Percentiles rank a stretch among this genome's conserved stretches.
Conservation (phyloP, 331 rosid genomes). For the Acacia concinna region DNA sequence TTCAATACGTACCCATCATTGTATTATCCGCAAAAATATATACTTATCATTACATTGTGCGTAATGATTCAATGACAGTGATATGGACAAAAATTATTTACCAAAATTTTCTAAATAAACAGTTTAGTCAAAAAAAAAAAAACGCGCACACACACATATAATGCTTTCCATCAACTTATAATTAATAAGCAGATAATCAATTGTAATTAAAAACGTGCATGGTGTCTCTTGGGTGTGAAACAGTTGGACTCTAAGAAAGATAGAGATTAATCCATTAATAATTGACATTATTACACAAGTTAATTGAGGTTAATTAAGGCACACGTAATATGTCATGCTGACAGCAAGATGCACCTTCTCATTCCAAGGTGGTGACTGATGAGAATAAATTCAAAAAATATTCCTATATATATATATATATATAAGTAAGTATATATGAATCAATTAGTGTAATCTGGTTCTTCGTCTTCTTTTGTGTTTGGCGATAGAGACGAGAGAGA, state of each 20-base stretch:
- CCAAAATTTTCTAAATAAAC: not conserved
- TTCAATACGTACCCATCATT: not conserved
- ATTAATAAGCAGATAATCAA: not conserved
- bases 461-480: constrained; percentile 23
- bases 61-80: not conserved
- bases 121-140: not conserved
- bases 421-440: not conserved
- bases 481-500: not conserved
- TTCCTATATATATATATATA: no score
- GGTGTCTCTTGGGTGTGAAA: constrained; percentile 18
- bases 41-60: not conserved
- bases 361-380: not conserved
- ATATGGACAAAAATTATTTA: not conserved
- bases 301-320: not conserved
- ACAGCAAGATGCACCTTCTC: not conserved
- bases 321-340: not conserved
- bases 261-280: not conserved
- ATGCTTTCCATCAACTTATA: not conserved
- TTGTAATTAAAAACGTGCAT: constrained; percentile 8
- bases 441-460: not conserved
- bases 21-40: not conserved
- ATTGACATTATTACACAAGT: not conserved
- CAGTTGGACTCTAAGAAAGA: not conserved
- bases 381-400: not conserved
- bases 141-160: no score